These are phyloP conservation scores for Curvularia lunata DNA, from an alignment of 2,329 filamentous ascomycete genomes.

Conservation along the genomic window DNA sequence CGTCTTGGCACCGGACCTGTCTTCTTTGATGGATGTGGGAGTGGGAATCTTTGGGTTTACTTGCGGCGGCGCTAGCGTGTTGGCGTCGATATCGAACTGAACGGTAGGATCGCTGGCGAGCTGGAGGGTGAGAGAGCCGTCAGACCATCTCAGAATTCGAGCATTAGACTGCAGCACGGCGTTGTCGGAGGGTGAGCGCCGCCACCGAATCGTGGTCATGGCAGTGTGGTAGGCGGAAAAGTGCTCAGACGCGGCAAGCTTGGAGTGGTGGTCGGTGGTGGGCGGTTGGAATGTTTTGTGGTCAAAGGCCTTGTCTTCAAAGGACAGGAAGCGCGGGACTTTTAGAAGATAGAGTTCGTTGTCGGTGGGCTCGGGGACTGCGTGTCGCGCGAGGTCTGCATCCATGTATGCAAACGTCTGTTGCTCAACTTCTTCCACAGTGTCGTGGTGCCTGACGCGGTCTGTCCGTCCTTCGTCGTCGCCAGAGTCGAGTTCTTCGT, in stretches of 20 bases:
- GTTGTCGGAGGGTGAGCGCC: slow-evolving; percentile 69
- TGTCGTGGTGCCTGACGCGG: slow-evolving; percentile 56
- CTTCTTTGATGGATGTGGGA: slow-evolving; percentile 48
- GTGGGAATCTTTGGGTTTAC: slow-evolving; percentile 57
- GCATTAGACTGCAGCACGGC: slow-evolving; percentile 75
- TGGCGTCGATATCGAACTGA: slow-evolving; percentile 77
- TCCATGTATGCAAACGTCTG: slow-evolving; percentile 66
- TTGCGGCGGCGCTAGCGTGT: slow-evolving; percentile 69
- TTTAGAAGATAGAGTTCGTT: slow-evolving; percentile 74
- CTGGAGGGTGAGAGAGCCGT: slow-evolving; percentile 77
- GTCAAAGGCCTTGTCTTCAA: slow-evolving; percentile 72
- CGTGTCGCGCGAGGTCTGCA: slow-evolving; percentile 70
- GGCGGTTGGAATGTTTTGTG: slow-evolving; percentile 70
- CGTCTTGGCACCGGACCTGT: slow-evolving; percentile 21
- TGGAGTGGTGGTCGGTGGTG: slow-evolving; percentile 63
- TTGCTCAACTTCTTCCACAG: slow-evolving; percentile 59
- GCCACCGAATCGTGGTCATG: slow-evolving; percentile 72
- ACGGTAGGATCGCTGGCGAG: slow-evolving; percentile 70
- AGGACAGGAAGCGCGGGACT: slow-evolving; percentile 73
- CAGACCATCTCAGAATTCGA: slow-evolving; percentile 76
- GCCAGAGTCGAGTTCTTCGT: slow-evolving; percentile 68
- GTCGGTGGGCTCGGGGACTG: slow-evolving; percentile 72
- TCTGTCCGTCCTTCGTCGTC: slow-evolving; percentile 70
- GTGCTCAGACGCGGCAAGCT: slow-evolving; percentile 52
- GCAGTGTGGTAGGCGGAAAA: slow-evolving; percentile 69